These are phyloP conservation scores for Colletotrichum liriopes DNA, from an alignment of 2,329 filamentous ascomycete genomes.

Conservation along the genomic window DNA sequence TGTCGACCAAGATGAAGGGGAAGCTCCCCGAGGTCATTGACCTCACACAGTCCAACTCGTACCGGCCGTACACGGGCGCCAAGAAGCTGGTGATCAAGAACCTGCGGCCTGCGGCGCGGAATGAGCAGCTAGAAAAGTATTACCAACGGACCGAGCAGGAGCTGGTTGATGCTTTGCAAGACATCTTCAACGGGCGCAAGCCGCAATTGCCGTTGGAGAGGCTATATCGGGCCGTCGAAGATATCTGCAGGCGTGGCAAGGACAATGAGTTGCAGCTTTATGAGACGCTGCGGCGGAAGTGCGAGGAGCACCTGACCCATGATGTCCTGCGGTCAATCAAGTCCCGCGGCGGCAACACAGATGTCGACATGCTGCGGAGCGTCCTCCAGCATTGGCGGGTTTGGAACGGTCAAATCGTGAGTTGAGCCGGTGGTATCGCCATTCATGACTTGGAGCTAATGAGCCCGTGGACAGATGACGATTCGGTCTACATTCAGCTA, in stretches of 20 bases:
- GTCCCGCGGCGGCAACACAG: conserved; percentile 64
- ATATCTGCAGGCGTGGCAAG: conserved; percentile 85
- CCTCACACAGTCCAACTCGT: conserved; percentile 58
- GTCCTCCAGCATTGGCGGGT: conserved; percentile 76
- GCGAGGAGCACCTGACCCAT: conserved; percentile 77
- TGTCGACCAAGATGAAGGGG: conserved; percentile 54
- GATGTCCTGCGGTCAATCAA: conserved; percentile 71
- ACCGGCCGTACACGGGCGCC: conserved; percentile 82
- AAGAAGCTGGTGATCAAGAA: conserved; percentile 97
- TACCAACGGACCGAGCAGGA: conserved; percentile 83
- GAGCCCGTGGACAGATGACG: conserved; percentile 67
- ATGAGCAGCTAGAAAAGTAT: conserved; percentile 80
- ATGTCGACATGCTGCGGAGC: conserved; percentile 75
- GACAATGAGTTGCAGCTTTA: conserved; percentile 74
- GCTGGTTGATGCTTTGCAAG: conserved; percentile 79
- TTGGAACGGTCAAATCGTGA: conserved; percentile 85
- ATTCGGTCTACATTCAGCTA: conserved; percentile 95
- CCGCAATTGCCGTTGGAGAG: conserved; percentile 86
- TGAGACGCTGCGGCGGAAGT: conserved; percentile 75
- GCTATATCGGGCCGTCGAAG: conserved; percentile 92
- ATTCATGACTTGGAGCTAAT: conserved; percentile 43
- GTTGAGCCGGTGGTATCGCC: conserved; percentile 47
- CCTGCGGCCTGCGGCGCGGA: conserved; percentile 73
- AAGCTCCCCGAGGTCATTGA: conserved; percentile 58
- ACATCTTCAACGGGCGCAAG: conserved; percentile 78